Evolutionary conservation across 495 filamentous ascomycete genomes (phyloP).

Genomic region (Aspergillus steynii): DNA sequence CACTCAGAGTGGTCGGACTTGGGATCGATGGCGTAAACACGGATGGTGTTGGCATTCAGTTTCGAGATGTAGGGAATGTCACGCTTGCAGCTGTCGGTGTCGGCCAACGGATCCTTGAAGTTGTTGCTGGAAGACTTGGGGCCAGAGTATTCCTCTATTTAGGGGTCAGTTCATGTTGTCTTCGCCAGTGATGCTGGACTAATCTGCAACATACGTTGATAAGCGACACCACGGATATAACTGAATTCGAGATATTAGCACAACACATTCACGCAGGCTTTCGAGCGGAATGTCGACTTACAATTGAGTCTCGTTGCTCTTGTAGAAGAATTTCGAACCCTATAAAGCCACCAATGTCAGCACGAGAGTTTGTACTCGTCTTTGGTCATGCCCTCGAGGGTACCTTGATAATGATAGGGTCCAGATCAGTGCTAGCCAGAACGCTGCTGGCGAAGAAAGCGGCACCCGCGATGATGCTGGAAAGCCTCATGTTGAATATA

Average conservation of each 20-base stretch:
- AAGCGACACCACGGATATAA: constrained; percentile 84
- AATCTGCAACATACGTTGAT: constrained; percentile 57
- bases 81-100: constrained; percentile 65
- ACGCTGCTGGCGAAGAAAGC: constrained; percentile 25
- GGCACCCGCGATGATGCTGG: constrained; percentile 22
- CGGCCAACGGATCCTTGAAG: constrained; percentile 69
- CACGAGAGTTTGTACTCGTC: background rate
- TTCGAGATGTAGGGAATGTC: constrained; percentile 76
- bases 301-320: constrained; percentile 74
- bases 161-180: constrained; percentile 13
- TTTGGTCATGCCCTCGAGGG: constrained; percentile 6
- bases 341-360: constrained; percentile 18
- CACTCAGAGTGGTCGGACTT: constrained; percentile 70
- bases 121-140: constrained; percentile 31
- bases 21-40: constrained; percentile 89
- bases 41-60: constrained; percentile 82
- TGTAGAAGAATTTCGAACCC: constrained; percentile 78
- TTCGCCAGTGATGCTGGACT: background rate
- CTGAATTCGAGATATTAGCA: constrained; percentile 29
- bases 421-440: constrained; percentile 27
- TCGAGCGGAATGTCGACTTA: constrained; percentile 33
- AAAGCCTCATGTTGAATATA: constrained; percentile 26
- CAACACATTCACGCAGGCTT: background rate
- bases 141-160: constrained; percentile 47
- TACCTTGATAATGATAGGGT: constrained; percentile 69